phyloP scores from a whole-genome alignment of 2,329 filamentous ascomycete species.

The Bipolaris sorokiniana region DNA sequence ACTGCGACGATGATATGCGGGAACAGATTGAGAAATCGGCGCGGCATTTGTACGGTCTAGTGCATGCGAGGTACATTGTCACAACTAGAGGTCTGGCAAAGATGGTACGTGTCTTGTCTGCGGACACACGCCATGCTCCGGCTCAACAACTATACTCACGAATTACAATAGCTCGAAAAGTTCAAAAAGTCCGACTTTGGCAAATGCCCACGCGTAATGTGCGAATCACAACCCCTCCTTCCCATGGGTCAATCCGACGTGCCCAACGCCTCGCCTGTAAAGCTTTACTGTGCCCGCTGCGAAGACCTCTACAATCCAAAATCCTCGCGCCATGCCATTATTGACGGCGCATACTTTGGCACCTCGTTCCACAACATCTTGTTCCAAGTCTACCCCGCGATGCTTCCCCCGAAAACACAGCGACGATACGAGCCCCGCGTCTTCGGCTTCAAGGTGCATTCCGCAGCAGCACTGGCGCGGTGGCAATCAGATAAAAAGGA shows the following conservation, averaged over 20 bases:
- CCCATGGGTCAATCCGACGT: conserved; percentile 94
- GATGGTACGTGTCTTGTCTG: conserved; percentile 70
- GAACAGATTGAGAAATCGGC: conserved; percentile 98
- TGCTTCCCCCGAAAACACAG: conserved; percentile 84
- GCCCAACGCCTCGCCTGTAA: conserved; percentile 85
- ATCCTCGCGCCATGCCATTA: conserved; percentile 90
- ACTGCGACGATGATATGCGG: conserved; percentile 97
- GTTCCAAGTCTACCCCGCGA: conserved; percentile 94
- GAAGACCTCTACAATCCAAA: conserved; percentile 99
- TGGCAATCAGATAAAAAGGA: conserved; percentile 88
- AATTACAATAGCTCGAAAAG: conserved; percentile 80
- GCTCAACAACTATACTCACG: conserved; percentile 16
- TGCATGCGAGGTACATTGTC: conserved; percentile 95
- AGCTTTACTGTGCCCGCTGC: conserved; percentile 95
- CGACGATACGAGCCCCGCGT: conserved; percentile 88
- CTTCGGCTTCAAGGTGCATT: conserved; percentile 96
- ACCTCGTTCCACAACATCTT: conserved; percentile 99
- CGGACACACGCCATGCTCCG: background rate
- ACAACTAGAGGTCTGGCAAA: conserved; percentile 92
- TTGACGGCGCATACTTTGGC: conserved; percentile 98
- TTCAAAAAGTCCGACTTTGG: conserved; percentile 99
- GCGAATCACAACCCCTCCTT: conserved; percentile 88
- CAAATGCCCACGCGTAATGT: conserved; percentile 96
- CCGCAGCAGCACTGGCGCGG: conserved; percentile 81
- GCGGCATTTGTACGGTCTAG: conserved; percentile 90